Percentiles rank a stretch among this genome's conserved stretches.
Conservation (phyloP, 805 yeast genomes). For the Kuraishia ogatae region DNA sequence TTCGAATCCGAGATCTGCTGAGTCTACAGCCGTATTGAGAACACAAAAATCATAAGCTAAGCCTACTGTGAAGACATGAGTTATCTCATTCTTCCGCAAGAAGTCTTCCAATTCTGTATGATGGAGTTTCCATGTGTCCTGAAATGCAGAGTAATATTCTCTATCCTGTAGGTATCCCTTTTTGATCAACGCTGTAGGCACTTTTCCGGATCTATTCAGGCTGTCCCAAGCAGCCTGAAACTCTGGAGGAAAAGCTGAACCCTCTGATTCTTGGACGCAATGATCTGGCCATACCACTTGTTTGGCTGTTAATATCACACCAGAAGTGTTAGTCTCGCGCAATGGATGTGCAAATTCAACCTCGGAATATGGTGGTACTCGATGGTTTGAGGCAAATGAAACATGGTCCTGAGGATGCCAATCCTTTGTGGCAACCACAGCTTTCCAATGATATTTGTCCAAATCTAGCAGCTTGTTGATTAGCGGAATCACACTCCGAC, state of each 20-base stretch:
- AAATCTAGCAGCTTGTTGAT: conserved; percentile 39
- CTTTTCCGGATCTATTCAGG: conserved; percentile 25
- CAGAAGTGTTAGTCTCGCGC: conserved; percentile 18
- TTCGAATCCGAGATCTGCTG: conserved; percentile 50
- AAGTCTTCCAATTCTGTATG: conserved; percentile 53
- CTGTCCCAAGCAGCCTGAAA: conserved; percentile 26
- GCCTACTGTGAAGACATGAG: conserved; percentile 68
- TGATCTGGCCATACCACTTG: conserved; percentile 86
- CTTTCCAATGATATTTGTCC: conserved; percentile 41
- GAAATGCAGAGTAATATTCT: conserved; percentile 84
- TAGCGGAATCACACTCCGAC: conserved; percentile 45
- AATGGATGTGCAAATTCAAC: conserved; percentile 44
- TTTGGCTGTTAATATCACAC: conserved; percentile 10
- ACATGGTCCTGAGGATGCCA: conserved; percentile 81
- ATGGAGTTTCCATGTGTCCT: conserved; percentile 68
- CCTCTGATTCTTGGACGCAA: conserved; percentile 66
- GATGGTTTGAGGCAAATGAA: conserved; percentile 74
- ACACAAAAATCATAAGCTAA: conserved; percentile 88
- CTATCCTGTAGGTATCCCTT: conserved; percentile 69
- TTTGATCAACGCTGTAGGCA: conserved; percentile 36
- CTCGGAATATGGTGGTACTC: conserved; percentile 38
- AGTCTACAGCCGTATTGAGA: conserved; percentile 63
- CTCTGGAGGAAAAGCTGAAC: conserved; percentile 52
- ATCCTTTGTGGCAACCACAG: conserved; percentile 70
- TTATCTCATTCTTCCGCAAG: conserved; percentile 37